These are phyloP conservation scores for Eucalyptus pauciflora DNA, from an alignment of 345 rosid genomes.

Conservation along the genomic window DNA sequence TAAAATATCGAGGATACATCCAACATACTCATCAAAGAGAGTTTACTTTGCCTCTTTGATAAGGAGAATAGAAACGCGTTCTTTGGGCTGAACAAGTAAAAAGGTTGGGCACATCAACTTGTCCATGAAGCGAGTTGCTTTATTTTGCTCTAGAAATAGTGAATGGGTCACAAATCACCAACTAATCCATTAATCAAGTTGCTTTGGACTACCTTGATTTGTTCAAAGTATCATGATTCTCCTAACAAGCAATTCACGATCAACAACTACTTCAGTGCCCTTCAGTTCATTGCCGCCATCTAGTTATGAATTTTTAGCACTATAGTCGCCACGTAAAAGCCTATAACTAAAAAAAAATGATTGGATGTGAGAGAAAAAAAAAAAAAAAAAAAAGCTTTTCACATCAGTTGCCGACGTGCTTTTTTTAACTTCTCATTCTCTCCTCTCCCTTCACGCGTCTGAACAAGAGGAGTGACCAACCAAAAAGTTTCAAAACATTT, in stretches of 20 bases:
- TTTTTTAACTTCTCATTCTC: neutral
- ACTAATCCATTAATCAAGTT: neutral
- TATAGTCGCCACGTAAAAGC: neutral
- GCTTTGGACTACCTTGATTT: neutral
- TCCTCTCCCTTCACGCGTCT: neutral
- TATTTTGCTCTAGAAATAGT: neutral
- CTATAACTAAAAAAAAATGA: neutral
- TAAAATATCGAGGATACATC: no score
- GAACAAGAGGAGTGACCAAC: neutral
- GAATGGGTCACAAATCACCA: neutral
- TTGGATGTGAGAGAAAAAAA: neutral
- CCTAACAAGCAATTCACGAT: neutral
- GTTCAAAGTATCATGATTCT: neutral
- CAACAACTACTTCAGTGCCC: neutral
- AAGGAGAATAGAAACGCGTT: neutral
- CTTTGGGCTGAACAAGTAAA: neutral
- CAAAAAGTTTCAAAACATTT: neutral
- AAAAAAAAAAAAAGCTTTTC: neutral
- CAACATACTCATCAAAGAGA: no score
- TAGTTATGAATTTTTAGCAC: neutral
- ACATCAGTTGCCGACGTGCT: accelerated
- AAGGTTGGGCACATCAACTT: neutral
- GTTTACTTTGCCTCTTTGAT: neutral
- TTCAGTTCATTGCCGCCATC: neutral
- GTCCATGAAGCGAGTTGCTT: neutral